Base-by-base conservation (phyloP, 805 yeast genomes). In the fission yeast (Schizosaccharomyces pombe) region DNA sequence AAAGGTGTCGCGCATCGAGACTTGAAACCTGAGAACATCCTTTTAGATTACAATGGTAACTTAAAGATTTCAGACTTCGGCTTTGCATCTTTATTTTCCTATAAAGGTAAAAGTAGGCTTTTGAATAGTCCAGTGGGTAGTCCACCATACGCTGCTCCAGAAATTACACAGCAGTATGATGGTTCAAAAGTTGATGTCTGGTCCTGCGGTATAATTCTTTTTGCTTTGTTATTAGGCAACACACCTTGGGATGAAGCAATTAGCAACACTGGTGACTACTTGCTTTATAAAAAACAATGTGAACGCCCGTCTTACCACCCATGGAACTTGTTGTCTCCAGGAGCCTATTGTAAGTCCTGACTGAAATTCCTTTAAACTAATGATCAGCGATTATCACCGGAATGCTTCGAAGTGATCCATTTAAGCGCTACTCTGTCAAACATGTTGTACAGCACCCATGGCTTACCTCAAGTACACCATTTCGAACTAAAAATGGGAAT, bases 61-160 rank as follows among this genome's bases (percentile, higher is more conserved):
- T 63, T 82, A 61, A 80, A 81, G 60, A 65, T 82, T n/a, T 79
- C 85, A 0, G 91, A 82, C 65, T 82, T 82, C 66, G 91, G 91
- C 0, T 66, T 82, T 14, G 85, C 87, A 0, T 73, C 78, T 31
- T 76, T 77, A 6, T 80, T 72, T 60, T 71, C 68, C 58, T 72
- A 73, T 47, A 68, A 68, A 55, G 82, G 81, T 1, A 63, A 70
- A 3, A 69, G 68, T 52, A 64, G 78, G 56, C 55, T 70, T 52
- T 72, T 78, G 40, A 63, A 66, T 26, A 74, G 78, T 30, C 72
- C 80, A 32, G 75, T 85, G 64, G 82, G 89, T 0, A 78, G 83
- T 1, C 82, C 84, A 1, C 87, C 86, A 4, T 82, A 82, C 62
- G 74, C 80, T 70, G 89, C 91, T 0, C 91, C 91, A 1, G 91